Evolutionary conservation across 257 asterid genomes (phyloP).

Genomic region (Galeopsis tetrahit): DNA sequence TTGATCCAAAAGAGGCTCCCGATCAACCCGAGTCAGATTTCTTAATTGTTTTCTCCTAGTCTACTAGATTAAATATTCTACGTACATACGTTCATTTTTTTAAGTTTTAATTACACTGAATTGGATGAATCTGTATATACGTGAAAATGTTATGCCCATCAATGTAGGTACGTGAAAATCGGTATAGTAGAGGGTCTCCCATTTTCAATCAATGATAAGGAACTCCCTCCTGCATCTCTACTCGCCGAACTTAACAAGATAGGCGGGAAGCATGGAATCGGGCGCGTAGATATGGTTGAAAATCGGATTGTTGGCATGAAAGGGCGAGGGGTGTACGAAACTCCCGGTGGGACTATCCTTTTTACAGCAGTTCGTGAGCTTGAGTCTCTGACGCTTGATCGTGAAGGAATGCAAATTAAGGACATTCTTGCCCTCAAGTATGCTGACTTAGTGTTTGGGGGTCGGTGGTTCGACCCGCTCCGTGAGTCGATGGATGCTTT

Average conservation of each 20-base stretch:
- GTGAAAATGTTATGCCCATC: no score
- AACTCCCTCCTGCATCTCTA: neutral
- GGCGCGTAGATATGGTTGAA: neutral
- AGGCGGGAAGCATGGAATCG: conserved; percentile 3
- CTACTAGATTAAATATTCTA: no score
- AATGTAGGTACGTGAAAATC: neutral
- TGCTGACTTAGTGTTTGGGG: conserved; percentile 85
- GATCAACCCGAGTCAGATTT: conserved; percentile 6
- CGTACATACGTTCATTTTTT: no score
- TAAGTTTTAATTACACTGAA: no score
- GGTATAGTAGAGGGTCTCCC: conserved; percentile 5
- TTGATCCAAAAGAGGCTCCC: neutral
- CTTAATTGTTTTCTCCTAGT: neutral
- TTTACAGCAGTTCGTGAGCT: neutral
- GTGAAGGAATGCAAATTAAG: neutral
- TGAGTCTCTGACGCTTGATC: neutral
- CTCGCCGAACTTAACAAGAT: neutral
- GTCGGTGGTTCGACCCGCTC: conserved; percentile 94
- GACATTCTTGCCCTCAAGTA: conserved; percentile 72
- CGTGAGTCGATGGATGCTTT: conserved; percentile 44
- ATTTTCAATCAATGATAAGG: neutral
- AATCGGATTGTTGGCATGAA: neutral
- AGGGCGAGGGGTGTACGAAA: conserved; percentile 6
- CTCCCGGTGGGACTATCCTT: neutral
- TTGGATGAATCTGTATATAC: no score